phyloP scores from a whole-genome alignment of 495 filamentous ascomycete genomes.

The Neurospora sp. region DNA sequence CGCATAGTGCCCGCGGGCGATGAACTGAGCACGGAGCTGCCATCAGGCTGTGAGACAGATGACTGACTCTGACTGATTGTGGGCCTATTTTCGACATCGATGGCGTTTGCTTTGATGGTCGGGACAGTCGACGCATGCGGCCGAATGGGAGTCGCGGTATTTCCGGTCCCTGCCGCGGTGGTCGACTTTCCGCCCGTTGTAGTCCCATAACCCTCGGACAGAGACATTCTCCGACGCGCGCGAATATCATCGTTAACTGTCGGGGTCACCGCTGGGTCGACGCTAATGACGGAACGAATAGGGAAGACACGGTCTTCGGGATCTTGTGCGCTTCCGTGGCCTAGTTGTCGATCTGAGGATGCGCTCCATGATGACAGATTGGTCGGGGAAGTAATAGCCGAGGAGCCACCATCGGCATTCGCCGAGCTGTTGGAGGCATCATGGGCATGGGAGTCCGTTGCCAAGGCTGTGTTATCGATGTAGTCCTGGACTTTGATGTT shows the following conservation, averaged over 20 bases:
- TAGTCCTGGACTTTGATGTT: background rate
- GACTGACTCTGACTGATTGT: background rate
- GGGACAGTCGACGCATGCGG: background rate
- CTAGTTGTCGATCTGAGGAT: conserved; percentile 15
- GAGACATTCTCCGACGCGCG: conserved; percentile 9
- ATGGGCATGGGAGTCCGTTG: background rate
- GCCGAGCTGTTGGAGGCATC: background rate
- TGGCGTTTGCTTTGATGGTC: background rate
- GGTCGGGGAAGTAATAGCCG: conserved; percentile 6
- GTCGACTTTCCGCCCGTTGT: background rate
- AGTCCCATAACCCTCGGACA: conserved; percentile 8
- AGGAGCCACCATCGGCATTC: conserved; percentile 1
- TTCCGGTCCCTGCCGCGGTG: background rate
- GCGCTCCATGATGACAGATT: conserved; percentile 18
- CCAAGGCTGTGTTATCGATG: background rate
- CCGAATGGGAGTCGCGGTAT: background rate
- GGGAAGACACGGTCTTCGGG: conserved; percentile 66
- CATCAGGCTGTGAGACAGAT: background rate
- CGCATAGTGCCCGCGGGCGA: background rate
- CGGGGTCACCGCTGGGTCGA: conserved; percentile 40
- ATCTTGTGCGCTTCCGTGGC: conserved; percentile 20
- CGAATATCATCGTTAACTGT: conserved; percentile 17
- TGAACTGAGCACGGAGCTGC: background rate
- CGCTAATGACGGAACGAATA: conserved; percentile 70
- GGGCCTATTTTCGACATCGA: background rate